Conservation (phyloP, 2,329 filamentous ascomycete species). For the Colletotrichum tropicicola region DNA sequence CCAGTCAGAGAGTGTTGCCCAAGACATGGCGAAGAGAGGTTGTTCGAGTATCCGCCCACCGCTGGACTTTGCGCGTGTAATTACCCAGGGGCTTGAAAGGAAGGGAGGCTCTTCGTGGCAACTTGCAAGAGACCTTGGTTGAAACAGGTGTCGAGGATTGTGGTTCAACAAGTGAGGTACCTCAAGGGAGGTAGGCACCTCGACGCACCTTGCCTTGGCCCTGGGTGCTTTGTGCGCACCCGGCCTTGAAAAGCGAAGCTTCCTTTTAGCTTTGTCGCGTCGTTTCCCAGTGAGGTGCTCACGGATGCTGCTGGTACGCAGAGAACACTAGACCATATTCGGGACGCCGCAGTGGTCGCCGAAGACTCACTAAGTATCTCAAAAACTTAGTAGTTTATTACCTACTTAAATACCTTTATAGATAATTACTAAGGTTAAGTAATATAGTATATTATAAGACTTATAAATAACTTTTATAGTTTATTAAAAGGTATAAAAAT, state of each 20-base stretch:
- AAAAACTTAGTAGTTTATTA: too few relatives aligned
- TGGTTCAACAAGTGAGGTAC: neutral
- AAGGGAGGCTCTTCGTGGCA: neutral
- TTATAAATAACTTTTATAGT: too few relatives aligned
- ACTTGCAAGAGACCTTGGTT: neutral
- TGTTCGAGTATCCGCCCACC: neutral
- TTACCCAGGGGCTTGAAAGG: neutral
- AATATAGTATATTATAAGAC: too few relatives aligned
- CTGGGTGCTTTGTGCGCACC: neutral
- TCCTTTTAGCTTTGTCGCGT: conserved; percentile 2
- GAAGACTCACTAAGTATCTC: too few relatives aligned
- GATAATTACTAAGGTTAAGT: too few relatives aligned
- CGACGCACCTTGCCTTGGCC: neutral
- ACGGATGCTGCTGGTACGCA: too few relatives aligned
- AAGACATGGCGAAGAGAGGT: neutral
- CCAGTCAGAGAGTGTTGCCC: neutral
- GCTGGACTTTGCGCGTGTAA: neutral
- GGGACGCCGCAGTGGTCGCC: too few relatives aligned
- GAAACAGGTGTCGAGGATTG: neutral
- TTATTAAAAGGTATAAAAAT: too few relatives aligned
- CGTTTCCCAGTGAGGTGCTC: neutral
- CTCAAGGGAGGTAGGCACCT: neutral
- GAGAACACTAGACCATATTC: too few relatives aligned
- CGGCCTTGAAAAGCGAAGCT: neutral
- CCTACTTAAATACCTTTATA: too few relatives aligned